phyloP scores from a whole-genome alignment of 805 yeast species.

The Groenewaldozyma salmanticensis region DNA sequence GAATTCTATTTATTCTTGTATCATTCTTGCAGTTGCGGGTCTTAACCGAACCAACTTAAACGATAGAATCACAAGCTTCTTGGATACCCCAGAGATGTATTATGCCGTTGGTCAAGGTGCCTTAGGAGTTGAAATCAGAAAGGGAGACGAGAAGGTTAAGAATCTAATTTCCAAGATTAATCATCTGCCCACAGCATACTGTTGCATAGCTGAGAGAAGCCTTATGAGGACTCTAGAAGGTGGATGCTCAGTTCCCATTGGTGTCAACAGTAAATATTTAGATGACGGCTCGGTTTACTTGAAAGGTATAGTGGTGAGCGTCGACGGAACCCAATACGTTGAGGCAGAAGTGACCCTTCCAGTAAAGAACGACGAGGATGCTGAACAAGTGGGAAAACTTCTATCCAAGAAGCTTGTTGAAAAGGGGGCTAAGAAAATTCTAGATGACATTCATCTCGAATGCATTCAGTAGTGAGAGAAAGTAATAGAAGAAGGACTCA shows the following conservation, averaged over 20 bases:
- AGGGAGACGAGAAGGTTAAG: constrained; percentile 49
- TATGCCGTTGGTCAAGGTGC: constrained; percentile 99
- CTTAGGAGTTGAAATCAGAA: constrained; percentile 80
- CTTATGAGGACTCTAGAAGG: constrained; percentile 86
- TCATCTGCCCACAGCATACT: constrained; percentile 52
- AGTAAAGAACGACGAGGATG: constrained; percentile 45
- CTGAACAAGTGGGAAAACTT: constrained; percentile 57
- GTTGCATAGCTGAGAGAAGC: constrained; percentile 84
- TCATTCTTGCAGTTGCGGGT: constrained; percentile 90
- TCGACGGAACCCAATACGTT: constrained; percentile 68
- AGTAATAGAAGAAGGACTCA: too few relatives aligned
- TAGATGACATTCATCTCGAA: constrained; percentile 58
- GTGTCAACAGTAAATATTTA: constrained; percentile 58
- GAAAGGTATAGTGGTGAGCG: constrained; percentile 69
- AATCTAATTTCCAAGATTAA: constrained; percentile 52
- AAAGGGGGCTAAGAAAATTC: constrained; percentile 74
- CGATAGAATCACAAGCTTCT: constrained; percentile 62
- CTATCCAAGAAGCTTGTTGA: constrained; percentile 59
- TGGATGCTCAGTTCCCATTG: constrained; percentile 97
- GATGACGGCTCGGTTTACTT: constrained; percentile 42
- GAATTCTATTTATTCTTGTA: constrained; percentile 54
- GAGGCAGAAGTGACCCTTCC: constrained; percentile 39
- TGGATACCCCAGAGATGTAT: constrained; percentile 73
- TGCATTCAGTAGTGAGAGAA: constrained; percentile 6
- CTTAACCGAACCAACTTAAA: constrained; percentile 61